Base-by-base conservation (phyloP, 176 grass and related monocot species). In the Oryza meridionalis region DNA sequence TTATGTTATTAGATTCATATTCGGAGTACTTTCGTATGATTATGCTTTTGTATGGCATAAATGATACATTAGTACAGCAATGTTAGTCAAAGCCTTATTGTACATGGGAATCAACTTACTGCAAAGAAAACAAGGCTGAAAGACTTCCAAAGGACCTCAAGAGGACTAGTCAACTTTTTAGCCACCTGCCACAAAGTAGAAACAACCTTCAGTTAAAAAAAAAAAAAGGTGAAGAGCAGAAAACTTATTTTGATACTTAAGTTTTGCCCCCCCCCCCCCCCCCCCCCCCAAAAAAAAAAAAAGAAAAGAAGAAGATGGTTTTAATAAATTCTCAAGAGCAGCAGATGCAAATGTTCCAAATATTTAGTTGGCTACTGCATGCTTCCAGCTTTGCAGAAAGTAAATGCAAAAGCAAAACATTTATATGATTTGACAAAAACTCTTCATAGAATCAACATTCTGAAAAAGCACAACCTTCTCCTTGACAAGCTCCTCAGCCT, bases 401-500 rank as follows among this genome's bases (percentile, higher is more conserved):
- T 71, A 24, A 24, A 69, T n/a, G 16, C 29, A 62, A 70, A 70
- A 81, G 11, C 15, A 81, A 38, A 81, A 4, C 13, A 65, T 69
- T 50, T 42, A 12, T 71, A 51, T 7, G 35, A 4, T 82, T 88
- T 53, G 19, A 67, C 13, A 35, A 76, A 32, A 81, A 58, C 4
- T 72, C 32, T 72, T 6, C 12, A 72, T 10, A 38, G 1, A 73
- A 74, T 25, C 49, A 81, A 61, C 65, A 86, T 24, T 53, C 22
- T 38, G 13, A 51, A 70, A 79, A 90, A 73, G 77, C 25, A 82
- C 32, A 85, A 98, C 96, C 96, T 98, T 94, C 86, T 98, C 91
- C 78, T 94, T 98, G 13, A 95, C 93, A 82, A 98, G 91, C 65
- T 98, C 87, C 89, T 98, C 93, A 14, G 96, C 96, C 90, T 95